Base-by-base conservation (phyloP, 1,284 basidiomycete species). In the Fomitopsis betulina region DNA sequence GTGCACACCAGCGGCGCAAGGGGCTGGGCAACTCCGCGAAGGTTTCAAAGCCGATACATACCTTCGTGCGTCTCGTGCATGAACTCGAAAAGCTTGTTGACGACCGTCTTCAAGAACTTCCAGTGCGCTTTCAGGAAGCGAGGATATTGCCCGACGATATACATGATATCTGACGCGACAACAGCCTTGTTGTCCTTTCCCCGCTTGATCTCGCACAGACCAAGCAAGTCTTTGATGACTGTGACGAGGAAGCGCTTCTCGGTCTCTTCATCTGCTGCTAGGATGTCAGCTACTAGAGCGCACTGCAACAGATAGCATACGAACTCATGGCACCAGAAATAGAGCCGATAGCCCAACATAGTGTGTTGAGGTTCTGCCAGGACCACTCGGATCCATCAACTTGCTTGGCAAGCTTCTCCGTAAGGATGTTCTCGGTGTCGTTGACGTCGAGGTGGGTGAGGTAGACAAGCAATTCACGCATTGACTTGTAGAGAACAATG, bases 31-130 rank as follows among this genome's bases (percentile, higher is more conserved):
- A 13, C 17, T 40, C 42, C 21, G 40, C 15, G 33, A 38, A 27
- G 1, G 8, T 21, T 7, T 35, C 10, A 56, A 54, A 9, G 17
- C 57, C 7, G 12, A 23, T 21, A 66, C 73, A 57, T 60, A 87
- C 94, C 96, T 79, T 99, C 97, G 70, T 99, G 97, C 0, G 94
- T 98, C 78, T 99, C 97, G 76, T 99, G 97, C 96, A 99, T 99
- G 73, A 99, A 99, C 74, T 99, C 97, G 74, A 99, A 99, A 19
- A 99, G 81, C 76, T 99, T 99, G 80, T 99, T 99, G 64, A 99
- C 97, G 53, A 99, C 97, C 3, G 97, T 99, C 82, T 99, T 99
- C 72, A 99, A 79, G 85, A 99, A 99, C 78, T 98, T 99, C 97
- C 97, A 99, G 73, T 99, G 97, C 23, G 97, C 97, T 74, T 99